A percentile compares a stretch with the other conserved stretches of the same genome.
Conservation (phyloP, 768 basidiomycete genomes). For the Mrakia gelida region DNA sequence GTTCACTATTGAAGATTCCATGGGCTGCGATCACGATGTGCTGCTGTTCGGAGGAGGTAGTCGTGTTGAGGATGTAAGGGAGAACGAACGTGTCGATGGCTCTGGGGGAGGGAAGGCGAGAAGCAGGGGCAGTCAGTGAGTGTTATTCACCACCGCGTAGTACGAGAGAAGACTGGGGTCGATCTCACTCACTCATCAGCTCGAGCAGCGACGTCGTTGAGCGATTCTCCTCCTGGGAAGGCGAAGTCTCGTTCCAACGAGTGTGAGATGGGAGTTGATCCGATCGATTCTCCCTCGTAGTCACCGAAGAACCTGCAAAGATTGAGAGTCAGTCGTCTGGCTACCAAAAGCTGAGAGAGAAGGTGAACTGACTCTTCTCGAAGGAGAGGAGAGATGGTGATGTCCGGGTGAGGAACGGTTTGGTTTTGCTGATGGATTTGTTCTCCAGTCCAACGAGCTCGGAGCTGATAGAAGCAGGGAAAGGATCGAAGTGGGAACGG, state of each 20-base stretch:
- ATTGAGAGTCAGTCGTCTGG: background rate
- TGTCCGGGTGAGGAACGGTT: conserved; percentile 49
- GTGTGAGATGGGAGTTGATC: background rate
- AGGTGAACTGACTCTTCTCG: conserved; percentile 53
- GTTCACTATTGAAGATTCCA: conserved; percentile 56
- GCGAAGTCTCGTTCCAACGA: conserved; percentile 29
- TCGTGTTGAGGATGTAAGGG: conserved; percentile 50
- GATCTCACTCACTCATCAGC: conserved; percentile 45
- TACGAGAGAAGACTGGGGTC: background rate
- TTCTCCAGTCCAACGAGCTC: conserved; percentile 31
- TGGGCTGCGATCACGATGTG: conserved; percentile 67
- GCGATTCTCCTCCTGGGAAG: conserved; percentile 68
- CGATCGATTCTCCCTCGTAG: conserved; percentile 46
- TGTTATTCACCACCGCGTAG: background rate
- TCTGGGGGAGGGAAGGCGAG: too few species aligned
- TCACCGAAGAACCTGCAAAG: conserved; percentile 51
- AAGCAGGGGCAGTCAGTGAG: background rate
- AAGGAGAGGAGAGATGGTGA: conserved; percentile 54
- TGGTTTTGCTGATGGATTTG: conserved; percentile 48
- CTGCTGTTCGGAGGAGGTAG: conserved; percentile 47
- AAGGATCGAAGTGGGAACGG: too few species aligned
- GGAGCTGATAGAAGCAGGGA: conserved; percentile 39
- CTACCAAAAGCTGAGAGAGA: background rate
- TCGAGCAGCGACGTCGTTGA: conserved; percentile 58
- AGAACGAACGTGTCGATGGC: conserved; percentile 56